phyloP scores from a whole-genome alignment of 2,329 filamentous ascomycete genomes.

The Pyricularia sp. region DNA sequence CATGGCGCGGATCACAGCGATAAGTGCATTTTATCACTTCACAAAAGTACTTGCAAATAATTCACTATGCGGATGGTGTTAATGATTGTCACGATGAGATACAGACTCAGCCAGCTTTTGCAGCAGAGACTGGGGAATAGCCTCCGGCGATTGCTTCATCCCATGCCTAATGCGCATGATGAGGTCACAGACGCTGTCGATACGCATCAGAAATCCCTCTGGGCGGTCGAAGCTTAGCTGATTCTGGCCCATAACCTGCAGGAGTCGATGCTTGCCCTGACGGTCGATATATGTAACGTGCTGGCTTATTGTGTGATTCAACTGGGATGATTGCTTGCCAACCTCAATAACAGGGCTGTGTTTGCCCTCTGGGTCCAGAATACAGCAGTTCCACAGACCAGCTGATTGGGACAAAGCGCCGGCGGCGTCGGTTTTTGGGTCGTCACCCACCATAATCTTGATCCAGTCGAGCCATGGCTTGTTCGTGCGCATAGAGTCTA shows the following conservation, averaged over 20 bases:
- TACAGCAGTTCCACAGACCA: not conserved
- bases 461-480: not conserved
- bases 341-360: not conserved
- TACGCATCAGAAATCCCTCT: not conserved
- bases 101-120: not conserved
- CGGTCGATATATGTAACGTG: not conserved
- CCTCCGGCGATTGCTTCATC: not conserved
- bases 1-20: not conserved
- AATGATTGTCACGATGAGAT: not conserved
- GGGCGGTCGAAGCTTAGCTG: not conserved
- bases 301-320: not conserved
- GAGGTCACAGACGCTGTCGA: not conserved
- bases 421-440: not conserved
- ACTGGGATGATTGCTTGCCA: not conserved
- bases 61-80: not conserved
- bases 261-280: not conserved
- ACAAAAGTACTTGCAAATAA: not conserved
- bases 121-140: not conserved
- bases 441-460: constrained; percentile 2
- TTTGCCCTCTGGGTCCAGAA: not conserved
- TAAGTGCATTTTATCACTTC: not conserved
- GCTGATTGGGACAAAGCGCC: not conserved
- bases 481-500: not conserved
- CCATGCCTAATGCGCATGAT: not conserved
- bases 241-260: not conserved